These are phyloP conservation scores for Ambrosiella cleistominuta DNA, from an alignment of 2,329 filamentous ascomycete genomes.

Conservation along the genomic window DNA sequence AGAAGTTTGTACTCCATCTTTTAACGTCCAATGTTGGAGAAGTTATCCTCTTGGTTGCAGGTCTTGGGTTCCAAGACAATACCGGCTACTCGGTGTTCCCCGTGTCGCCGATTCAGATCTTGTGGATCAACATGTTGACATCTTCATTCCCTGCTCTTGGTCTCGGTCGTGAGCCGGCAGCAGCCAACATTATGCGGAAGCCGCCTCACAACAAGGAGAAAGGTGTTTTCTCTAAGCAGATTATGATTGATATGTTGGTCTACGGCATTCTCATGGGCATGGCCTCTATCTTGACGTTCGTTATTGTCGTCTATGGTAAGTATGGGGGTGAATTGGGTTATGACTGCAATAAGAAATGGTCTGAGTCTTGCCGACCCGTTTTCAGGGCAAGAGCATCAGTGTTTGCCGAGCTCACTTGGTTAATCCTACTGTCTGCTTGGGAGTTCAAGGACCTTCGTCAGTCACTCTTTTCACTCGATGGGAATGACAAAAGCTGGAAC, in stretches of 20 bases:
- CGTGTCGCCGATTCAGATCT: conserved; percentile 66
- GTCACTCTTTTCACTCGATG: conserved; percentile 51
- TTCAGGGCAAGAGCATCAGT: conserved; percentile 56
- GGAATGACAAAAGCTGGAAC: conserved; percentile 31
- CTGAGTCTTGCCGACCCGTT: conserved; percentile 37
- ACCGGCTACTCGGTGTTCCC: conserved; percentile 65
- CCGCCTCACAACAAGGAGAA: conserved; percentile 53
- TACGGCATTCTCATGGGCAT: conserved; percentile 65
- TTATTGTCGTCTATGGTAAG: conserved; percentile 43
- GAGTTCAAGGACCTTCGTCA: conserved; percentile 58
- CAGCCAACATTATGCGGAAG: conserved; percentile 59
- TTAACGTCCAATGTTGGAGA: conserved; percentile 71
- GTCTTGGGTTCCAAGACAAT: conserved; percentile 62
- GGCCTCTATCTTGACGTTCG: conserved; percentile 47
- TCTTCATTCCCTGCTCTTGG: conserved; percentile 79
- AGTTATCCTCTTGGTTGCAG: conserved; percentile 63
- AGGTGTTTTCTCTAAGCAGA: conserved; percentile 62
- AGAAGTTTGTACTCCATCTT: conserved; percentile 70
- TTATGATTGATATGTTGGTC: conserved; percentile 62
- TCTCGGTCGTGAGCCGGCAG: conserved; percentile 60
- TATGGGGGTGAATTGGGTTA: conserved; percentile 37
- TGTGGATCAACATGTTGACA: conserved; percentile 92
- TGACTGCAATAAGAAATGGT: conserved; percentile 45
- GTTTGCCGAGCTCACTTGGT: conserved; percentile 57
- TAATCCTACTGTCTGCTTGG: conserved; percentile 59